Percentiles rank a stretch among this genome's conserved stretches.
Conservation (phyloP, 2,329 filamentous ascomycete species). For the Alternaria triticina region DNA sequence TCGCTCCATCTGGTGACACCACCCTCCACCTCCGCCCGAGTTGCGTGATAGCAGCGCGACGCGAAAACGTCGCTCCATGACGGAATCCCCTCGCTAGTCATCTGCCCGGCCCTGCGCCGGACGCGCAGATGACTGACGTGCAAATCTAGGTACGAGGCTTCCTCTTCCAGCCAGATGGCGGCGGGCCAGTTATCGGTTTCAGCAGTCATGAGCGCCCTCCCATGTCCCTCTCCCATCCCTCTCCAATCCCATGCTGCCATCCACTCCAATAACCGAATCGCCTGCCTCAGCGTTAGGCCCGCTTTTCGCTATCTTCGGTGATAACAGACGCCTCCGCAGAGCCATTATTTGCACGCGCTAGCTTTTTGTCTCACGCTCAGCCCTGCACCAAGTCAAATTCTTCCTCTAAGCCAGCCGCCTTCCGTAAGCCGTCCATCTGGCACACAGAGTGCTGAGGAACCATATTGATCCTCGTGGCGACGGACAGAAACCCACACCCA, state of each 20-base stretch:
- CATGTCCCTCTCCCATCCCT: background rate
- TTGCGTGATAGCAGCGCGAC: conserved; percentile 20
- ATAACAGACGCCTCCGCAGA: conserved; percentile 21
- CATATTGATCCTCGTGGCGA: conserved; percentile 9
- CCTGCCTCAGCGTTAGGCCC: conserved; percentile 9
- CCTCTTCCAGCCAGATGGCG: conserved; percentile 26
- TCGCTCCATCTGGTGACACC: conserved; percentile 19
- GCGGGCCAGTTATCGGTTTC: conserved; percentile 35
- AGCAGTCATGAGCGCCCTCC: conserved; percentile 34
- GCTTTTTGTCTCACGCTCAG: conserved; percentile 30
- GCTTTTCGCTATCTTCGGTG: conserved; percentile 22
- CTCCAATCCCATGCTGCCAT: conserved; percentile 4
- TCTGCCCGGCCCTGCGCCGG: conserved; percentile 42
- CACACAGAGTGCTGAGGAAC: conserved; percentile 20
- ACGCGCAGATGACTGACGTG: conserved; percentile 40
- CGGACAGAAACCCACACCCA: conserved; percentile 15
- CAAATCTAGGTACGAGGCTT: conserved; percentile 39
- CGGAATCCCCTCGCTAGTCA: conserved; percentile 37
- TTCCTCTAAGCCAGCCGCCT: conserved; percentile 17
- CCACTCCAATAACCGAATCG: conserved; percentile 12
- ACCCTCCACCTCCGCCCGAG: conserved; percentile 5
- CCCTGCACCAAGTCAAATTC: conserved; percentile 32
- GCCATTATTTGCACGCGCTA: conserved; percentile 22
- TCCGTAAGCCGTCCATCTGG: conserved; percentile 27
- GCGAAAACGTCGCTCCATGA: conserved; percentile 28